phyloP scores from a whole-genome alignment of 148 eudicot species.

The Arctostaphylos glauca region DNA sequence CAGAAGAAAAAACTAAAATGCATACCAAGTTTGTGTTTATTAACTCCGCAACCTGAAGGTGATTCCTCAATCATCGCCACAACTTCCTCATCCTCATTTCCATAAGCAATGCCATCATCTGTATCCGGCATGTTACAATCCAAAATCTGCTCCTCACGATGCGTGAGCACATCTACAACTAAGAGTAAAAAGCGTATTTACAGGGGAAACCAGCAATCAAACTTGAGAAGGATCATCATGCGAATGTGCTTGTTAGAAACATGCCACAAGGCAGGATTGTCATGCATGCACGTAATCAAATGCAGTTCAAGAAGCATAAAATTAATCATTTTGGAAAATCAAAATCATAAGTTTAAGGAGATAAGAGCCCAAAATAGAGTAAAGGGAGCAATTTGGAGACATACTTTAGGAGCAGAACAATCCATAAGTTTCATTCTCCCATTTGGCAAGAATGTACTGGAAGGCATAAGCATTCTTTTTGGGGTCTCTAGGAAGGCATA shows the following conservation, averaged over 20 bases:
- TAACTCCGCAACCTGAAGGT: conserved; percentile 36
- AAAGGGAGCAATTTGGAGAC: conserved; percentile 1
- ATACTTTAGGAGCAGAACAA: neutral
- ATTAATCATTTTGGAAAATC: neutral
- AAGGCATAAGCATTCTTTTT: conserved; percentile 3
- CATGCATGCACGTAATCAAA: neutral
- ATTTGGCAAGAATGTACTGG: neutral
- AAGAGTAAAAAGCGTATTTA: conserved; percentile 1
- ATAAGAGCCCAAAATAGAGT: neutral
- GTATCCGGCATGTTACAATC: conserved; percentile 50
- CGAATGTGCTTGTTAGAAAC: neutral
- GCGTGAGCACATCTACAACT: conserved; percentile 41
- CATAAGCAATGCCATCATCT: conserved; percentile 62
- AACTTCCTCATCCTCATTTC: conserved; percentile 76
- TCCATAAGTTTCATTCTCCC: neutral
- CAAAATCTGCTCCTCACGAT: conserved; percentile 72
- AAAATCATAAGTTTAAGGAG: neutral
- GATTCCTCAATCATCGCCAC: conserved; percentile 81
- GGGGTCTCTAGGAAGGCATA: neutral
- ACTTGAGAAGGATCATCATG: neutral
- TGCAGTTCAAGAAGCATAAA: neutral
- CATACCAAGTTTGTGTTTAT: conserved; percentile 17
- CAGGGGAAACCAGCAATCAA: neutral
- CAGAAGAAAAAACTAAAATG: neutral
- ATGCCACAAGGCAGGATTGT: neutral